A percentile compares a stretch with the other conserved stretches of the same genome.
phyloP scores from a whole-genome alignment of 139 green algal genomes.

The Chlamydomonas asymmetrica region DNA sequence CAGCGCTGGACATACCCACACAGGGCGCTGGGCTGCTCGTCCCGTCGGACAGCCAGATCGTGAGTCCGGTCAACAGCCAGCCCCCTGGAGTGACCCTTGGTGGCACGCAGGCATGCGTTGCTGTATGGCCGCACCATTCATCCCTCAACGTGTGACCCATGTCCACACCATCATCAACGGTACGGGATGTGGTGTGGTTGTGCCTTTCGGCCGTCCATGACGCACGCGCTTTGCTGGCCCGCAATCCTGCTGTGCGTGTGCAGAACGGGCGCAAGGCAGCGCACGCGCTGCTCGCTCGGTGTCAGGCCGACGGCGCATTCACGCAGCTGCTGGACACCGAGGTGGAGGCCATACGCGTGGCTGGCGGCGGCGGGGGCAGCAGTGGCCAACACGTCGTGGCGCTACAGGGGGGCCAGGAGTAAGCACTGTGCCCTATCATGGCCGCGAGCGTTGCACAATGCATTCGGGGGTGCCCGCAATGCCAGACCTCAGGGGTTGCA shows the following conservation, averaged over 20 bases:
- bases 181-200: not conserved
- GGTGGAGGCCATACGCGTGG: conserved; percentile 17
- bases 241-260: not conserved
- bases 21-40: conserved; percentile 42
- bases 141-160: not conserved
- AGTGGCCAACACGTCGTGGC: conserved; percentile 1
- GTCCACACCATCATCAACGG: not conserved
- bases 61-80: conserved; percentile 27
- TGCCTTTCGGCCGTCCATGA: not conserved
- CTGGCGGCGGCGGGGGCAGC: not conserved
- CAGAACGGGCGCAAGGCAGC: conserved; percentile 65
- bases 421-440: no score
- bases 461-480: no score
- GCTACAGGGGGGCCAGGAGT: no score
- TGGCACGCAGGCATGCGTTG: not conserved
- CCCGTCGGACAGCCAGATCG: conserved; percentile 46
- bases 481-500: no score
- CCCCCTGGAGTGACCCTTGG: no score
- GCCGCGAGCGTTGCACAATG: no score
- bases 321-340: conserved; percentile 17
- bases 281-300: conserved; percentile 48
- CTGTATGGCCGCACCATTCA: not conserved
- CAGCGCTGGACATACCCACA: conserved; percentile 35
- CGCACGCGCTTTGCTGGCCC: not conserved
- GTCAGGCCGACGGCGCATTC: conserved; percentile 22